Evolutionary conservation across 495 filamentous ascomycete genomes (phyloP).

Genomic region (Hyaloscypha bicolor): DNA sequence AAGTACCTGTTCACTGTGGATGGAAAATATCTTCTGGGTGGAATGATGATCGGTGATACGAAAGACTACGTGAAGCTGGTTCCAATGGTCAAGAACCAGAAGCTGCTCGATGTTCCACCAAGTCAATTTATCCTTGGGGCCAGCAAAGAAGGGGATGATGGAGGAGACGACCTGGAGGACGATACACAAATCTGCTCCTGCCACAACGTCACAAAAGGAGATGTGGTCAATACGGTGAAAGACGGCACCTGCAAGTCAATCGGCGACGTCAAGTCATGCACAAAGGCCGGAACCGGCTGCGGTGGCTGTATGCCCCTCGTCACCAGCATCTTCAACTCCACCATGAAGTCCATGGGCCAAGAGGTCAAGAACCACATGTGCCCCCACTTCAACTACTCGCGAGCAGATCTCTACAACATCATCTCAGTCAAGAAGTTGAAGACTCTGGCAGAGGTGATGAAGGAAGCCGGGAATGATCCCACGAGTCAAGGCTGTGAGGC

Average conservation of each 20-base stretch:
- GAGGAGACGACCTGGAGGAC: slow-evolving; percentile 60
- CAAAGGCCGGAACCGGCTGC: slow-evolving; percentile 93
- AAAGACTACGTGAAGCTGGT: slow-evolving; percentile 93
- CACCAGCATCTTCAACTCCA: slow-evolving; percentile 89
- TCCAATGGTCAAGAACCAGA: slow-evolving; percentile 89
- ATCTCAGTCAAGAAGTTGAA: slow-evolving; percentile 79
- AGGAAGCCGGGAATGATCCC: slow-evolving; percentile 71
- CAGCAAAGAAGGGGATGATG: slow-evolving; percentile 68
- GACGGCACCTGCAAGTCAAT: slow-evolving; percentile 80
- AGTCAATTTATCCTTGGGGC: slow-evolving; percentile 85
- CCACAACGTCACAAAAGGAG: slow-evolving; percentile 92
- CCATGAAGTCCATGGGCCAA: slow-evolving; percentile 87
- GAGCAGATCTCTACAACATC: slow-evolving; percentile 90
- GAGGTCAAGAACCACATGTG: slow-evolving; percentile 91
- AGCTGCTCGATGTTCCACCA: slow-evolving; percentile 79
- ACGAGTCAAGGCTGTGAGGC: slow-evolving; percentile 84
- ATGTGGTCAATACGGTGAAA: slow-evolving; percentile 74
- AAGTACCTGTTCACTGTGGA: slow-evolving; percentile 94
- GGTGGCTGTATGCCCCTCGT: slow-evolving; percentile 94
- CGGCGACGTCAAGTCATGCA: slow-evolving; percentile 88
- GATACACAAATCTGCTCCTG: slow-evolving; percentile 95
- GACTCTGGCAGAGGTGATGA: slow-evolving; percentile 82
- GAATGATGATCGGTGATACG: slow-evolving; percentile 99
- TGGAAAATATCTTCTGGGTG: slow-evolving; percentile 89
- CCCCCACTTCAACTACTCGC: slow-evolving; percentile 83